Base-by-base conservation (phyloP, 2,329 filamentous ascomycete species). In the Aspergillus jensenii region DNA sequence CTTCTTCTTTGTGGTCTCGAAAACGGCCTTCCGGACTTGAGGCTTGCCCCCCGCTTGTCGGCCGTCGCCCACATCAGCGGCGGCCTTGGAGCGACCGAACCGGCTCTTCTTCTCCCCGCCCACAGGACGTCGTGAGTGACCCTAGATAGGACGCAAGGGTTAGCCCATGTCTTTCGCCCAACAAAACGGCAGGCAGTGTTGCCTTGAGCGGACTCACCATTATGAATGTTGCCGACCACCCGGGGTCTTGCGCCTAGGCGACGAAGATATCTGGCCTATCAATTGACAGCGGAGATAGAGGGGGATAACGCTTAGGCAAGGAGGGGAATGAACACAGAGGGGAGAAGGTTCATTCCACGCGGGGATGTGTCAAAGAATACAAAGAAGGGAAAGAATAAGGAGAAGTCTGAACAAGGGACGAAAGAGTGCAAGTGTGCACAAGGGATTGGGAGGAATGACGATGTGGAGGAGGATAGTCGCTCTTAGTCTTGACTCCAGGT, bases 1-100 rank as follows among this genome's bases (percentile, higher is more conserved):
- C 85, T 96, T 98, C 87, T 98, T 99, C 84, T 98, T 98, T 65
- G 88, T 90, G 60, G 87, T 91, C 76, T 99, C 95, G 78, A 96
- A 99, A 61, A 90, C 91, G 63, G 95, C 95, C 81, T 98, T 98
- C 79, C 93, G 93, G 67, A 96, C 91, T 77, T 90, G 91, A 62
- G 87, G 79, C 67, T 82, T 80, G 59, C 81, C 80, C 46, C 81
- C 80, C 45, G 76, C 73, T 64, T 77, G 76, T 62, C 78, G 72
- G 27, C 74, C 76, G 60, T 76, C 73, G 61, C 76, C 73, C 47
- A 76, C 71, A 63, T 77, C 77, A 55, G 71, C 76, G 56, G 66
- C 67, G 27, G 70, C 74, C 64, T 76, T 77, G 57, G 73, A 74
- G 62, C 80, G 68, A 68, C 76, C 69, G 65, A 77, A 71, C 59